Evolutionary conservation across 768 basidiomycete genomes (phyloP).

Genomic region (Boletus rex-veris): DNA sequence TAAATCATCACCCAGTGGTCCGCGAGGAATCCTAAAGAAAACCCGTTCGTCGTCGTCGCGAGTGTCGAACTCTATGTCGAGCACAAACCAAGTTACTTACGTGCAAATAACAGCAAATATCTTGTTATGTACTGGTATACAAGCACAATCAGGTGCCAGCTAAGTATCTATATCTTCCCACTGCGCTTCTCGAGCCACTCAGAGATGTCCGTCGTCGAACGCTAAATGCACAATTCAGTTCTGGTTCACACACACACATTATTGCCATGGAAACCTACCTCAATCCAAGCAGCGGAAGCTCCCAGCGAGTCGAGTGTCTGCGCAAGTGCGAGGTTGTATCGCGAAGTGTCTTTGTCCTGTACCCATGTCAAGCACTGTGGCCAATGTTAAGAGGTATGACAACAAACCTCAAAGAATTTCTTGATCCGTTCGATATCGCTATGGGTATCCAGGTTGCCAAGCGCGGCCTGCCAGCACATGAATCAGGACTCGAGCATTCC

Average conservation of each 20-base stretch:
- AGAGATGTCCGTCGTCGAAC: constrained; percentile 54
- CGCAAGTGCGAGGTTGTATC: constrained; percentile 58
- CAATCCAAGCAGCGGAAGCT: constrained; percentile 57
- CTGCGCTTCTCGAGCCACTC: constrained; percentile 43
- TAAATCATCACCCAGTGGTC: constrained; percentile 11
- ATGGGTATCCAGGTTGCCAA: constrained; percentile 56
- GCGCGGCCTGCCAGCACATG: constrained; percentile 30
- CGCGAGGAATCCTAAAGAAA: not conserved
- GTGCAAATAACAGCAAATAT: constrained; percentile 7
- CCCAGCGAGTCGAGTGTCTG: constrained; percentile 70
- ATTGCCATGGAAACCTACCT: constrained; percentile 39
- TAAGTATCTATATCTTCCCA: not conserved
- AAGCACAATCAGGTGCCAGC: too few species aligned
- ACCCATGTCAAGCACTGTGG: not conserved
- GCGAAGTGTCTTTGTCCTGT: constrained; percentile 65
- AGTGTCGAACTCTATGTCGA: not conserved
- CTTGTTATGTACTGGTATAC: too few species aligned
- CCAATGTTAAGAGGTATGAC: not conserved
- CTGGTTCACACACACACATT: not conserved
- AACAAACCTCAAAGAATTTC: constrained; percentile 71
- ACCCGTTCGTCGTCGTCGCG: constrained; percentile 9
- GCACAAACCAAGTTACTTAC: not conserved
- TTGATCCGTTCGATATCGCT: constrained; percentile 60
- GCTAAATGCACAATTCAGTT: constrained; percentile 33
- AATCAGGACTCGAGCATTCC: not conserved